Conservation (phyloP, 129 eudicot species). For the Flaveria trinervia region DNA sequence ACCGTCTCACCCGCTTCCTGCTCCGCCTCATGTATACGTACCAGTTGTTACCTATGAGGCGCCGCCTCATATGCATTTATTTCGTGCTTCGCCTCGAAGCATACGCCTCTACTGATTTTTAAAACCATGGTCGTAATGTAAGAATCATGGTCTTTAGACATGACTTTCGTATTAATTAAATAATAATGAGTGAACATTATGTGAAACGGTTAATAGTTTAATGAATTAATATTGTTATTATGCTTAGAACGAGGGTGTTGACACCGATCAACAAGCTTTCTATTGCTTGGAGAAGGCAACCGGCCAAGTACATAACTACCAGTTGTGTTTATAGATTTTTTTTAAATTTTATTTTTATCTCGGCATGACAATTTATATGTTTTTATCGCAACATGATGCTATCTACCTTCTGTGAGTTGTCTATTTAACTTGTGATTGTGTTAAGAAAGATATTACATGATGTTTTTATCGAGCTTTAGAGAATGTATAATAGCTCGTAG, state of each 20-base stretch:
- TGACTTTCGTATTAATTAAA: slow-evolving; percentile 6
- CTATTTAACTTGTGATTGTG: slow-evolving; percentile 76
- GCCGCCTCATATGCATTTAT: too few species aligned
- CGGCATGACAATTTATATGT: slow-evolving; percentile 22
- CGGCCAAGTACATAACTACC: slow-evolving; percentile 53
- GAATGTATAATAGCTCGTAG: slow-evolving; percentile 46
- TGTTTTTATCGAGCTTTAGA: slow-evolving; percentile 87
- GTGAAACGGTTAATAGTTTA: not conserved
- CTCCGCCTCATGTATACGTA: too few species aligned
- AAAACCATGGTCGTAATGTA: slow-evolving; percentile 51
- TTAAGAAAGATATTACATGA: slow-evolving; percentile 67
- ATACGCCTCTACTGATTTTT: too few species aligned
- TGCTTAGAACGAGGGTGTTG: slow-evolving; percentile 64
- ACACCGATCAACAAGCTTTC: slow-evolving; percentile 77
- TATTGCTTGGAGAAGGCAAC: slow-evolving; percentile 77
- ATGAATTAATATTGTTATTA: slow-evolving; percentile 9
- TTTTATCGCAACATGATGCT: slow-evolving; percentile 88
- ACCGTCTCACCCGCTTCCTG: too few species aligned
- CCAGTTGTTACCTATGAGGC: too few species aligned
- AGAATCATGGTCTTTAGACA: slow-evolving; percentile 61
- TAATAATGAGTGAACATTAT: not conserved
- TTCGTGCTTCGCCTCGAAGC: too few species aligned
- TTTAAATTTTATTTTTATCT: not conserved
- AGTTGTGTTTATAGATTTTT: not conserved
- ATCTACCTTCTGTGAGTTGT: slow-evolving; percentile 82